Conservation (phyloP, 2,329 filamentous ascomycete genomes). For the Bipolaris oryzae region DNA sequence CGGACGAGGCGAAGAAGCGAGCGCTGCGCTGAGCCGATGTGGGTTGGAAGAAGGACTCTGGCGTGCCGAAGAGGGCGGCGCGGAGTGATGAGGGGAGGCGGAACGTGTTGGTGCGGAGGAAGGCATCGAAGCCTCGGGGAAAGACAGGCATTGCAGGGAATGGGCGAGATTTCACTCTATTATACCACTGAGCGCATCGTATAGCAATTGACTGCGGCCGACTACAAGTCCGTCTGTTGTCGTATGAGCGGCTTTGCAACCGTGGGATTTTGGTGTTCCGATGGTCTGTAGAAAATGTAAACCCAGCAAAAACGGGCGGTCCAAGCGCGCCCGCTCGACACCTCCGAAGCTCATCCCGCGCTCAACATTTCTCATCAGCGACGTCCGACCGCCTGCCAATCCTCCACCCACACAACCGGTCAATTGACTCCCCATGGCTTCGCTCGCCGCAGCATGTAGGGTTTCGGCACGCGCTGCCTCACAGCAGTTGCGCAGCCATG, state of each 20-base stretch:
- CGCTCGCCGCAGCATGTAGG: constrained; percentile 68
- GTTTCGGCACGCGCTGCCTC: constrained; percentile 65
- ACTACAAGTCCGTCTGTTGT: background rate
- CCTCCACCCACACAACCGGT: constrained; percentile 21
- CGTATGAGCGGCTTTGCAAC: background rate
- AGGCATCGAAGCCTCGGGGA: constrained; percentile 37
- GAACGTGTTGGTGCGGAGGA: constrained; percentile 35
- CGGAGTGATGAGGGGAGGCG: constrained; percentile 44
- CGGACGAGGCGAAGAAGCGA: constrained; percentile 35
- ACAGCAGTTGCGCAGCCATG: constrained; percentile 60
- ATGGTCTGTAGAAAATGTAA: constrained; percentile 19
- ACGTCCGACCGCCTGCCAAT: constrained; percentile 16
- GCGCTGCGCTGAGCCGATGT: constrained; percentile 17
- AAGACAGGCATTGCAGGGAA: constrained; percentile 36
- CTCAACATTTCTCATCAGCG: constrained; percentile 44
- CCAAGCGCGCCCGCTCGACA: constrained; percentile 21
- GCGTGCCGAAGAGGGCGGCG: constrained; percentile 35
- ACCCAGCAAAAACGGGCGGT: constrained; percentile 17
- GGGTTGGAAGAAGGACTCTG: constrained; percentile 29
- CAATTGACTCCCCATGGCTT: constrained; percentile 62
- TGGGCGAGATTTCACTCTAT: background rate
- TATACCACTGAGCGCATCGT: background rate
- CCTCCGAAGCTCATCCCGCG: constrained; percentile 32
- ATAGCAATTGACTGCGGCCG: background rate
- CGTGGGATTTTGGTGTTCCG: background rate